Percentiles rank a stretch among this genome's conserved stretches.
Conservation (phyloP, 2,329 filamentous ascomycete species). For the Talaromyces atroroseus region DNA sequence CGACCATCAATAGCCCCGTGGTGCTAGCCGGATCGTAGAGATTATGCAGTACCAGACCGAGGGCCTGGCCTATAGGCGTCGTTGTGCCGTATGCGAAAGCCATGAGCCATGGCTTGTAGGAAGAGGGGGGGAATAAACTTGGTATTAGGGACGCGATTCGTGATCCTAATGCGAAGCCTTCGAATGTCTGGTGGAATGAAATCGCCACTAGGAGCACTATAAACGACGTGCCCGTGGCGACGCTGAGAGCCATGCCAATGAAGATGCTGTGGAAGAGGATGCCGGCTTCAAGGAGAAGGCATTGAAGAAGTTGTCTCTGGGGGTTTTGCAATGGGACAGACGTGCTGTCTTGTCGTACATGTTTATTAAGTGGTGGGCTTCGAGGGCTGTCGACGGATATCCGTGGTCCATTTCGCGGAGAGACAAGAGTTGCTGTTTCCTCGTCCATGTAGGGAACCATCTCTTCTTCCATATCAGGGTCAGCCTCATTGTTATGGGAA, state of each 20-base stretch:
- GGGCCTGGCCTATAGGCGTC: conserved; percentile 77
- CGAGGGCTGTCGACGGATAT: neutral
- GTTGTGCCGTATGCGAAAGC: conserved; percentile 60
- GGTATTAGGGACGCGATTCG: conserved; percentile 73
- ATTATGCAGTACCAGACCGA: conserved; percentile 70
- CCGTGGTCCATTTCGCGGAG: neutral
- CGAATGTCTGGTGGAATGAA: conserved; percentile 81
- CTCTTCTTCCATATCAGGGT: conserved; percentile 55
- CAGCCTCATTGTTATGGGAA: conserved; percentile 50
- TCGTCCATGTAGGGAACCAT: conserved; percentile 26
- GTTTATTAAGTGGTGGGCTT: neutral
- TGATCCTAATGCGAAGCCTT: conserved; percentile 77
- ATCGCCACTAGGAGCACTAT: conserved; percentile 75
- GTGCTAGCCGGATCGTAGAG: conserved; percentile 75
- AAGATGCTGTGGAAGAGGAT: conserved; percentile 83
- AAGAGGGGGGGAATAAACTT: conserved; percentile 60
- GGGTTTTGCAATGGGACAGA: conserved; percentile 48
- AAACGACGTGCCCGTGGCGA: conserved; percentile 73
- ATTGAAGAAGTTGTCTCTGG: conserved; percentile 67
- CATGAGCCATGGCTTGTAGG: conserved; percentile 69
- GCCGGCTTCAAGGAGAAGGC: conserved; percentile 72
- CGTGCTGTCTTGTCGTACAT: conserved; percentile 22
- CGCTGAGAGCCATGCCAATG: conserved; percentile 80
- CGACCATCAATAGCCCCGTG: conserved; percentile 72
- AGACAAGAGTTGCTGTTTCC: conserved; percentile 6